A percentile compares a stretch with the other conserved stretches of the same genome.
Conservation (phyloP, 345 rosid genomes). For the Excoecaria cochinchinensis region DNA sequence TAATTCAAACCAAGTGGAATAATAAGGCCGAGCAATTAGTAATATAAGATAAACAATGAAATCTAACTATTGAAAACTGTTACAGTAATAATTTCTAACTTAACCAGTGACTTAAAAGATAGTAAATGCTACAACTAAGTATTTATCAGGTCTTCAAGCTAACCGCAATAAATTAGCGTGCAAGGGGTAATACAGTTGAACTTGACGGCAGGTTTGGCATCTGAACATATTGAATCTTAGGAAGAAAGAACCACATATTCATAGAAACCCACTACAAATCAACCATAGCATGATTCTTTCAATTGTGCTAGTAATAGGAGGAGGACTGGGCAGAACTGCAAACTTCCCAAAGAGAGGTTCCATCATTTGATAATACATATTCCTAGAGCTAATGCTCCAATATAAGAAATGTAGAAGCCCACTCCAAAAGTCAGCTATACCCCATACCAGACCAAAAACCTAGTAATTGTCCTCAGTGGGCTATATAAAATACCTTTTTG, state of each 20-base stretch:
- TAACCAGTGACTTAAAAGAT: not conserved
- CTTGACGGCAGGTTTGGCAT: not conserved
- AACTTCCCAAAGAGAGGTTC: not conserved
- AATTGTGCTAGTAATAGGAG: not conserved
- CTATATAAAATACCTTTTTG: not conserved
- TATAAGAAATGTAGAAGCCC: not conserved
- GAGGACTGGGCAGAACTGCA: not conserved
- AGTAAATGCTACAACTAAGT: not conserved
- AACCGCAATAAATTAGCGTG: not conserved
- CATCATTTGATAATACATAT: not conserved
- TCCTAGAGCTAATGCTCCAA: not conserved
- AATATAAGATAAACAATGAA: not conserved
- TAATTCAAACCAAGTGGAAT: not conserved
- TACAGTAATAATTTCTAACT: not conserved
- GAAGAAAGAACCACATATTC: not conserved
- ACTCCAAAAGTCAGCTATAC: not conserved
- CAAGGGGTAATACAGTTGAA: not conserved
- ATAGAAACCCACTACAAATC: not conserved
- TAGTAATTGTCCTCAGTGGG: not conserved
- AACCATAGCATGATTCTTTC: not conserved
- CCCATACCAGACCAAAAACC: not conserved
- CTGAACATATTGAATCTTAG: not conserved
- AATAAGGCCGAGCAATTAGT: not conserved
- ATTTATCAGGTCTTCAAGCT: not conserved
- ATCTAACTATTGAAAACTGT: conserved; percentile 1